Percentiles rank a stretch among this genome's conserved stretches.
Conservation (phyloP, 225 moss, liverwort and hornwort genomes). For the Polytrichum formosum region DNA sequence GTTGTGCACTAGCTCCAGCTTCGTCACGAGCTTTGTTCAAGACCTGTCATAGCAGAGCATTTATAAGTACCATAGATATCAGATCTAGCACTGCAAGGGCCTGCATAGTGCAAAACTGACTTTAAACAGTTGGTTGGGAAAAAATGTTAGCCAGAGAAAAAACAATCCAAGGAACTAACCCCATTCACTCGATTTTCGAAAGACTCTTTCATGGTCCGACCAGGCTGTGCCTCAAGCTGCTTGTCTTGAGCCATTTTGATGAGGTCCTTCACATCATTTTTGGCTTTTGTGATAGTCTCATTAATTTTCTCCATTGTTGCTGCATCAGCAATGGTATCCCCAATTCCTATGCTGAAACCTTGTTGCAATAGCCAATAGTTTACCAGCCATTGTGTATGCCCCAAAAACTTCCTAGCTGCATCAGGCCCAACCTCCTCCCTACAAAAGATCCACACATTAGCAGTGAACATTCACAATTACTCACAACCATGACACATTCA, state of each 20-base stretch:
- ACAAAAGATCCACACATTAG: constrained; percentile 9
- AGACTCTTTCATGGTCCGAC: constrained; percentile 91
- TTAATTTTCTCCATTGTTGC: constrained; percentile 99
- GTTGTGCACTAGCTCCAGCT: constrained; percentile 92
- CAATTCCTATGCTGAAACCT: constrained; percentile 98
- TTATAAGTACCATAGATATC: too few species aligned
- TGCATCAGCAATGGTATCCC: constrained; percentile 98
- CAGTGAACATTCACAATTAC: neutral
- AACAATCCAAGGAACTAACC: constrained; percentile 26
- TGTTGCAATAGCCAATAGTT: constrained; percentile 99
- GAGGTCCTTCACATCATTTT: constrained; percentile 94
- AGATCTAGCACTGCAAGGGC: too few species aligned
- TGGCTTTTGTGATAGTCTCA: constrained; percentile 93
- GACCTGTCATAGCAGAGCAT: constrained; percentile 29
- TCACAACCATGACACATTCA: too few species aligned
- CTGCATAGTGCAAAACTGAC: too few species aligned
- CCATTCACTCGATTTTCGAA: constrained; percentile 96
- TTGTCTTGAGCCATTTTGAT: constrained; percentile 97
- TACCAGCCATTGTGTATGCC: constrained; percentile 96
- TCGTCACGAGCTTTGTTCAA: constrained; percentile 99
- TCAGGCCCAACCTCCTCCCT: constrained; percentile 99
- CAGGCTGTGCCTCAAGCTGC: constrained; percentile 97
- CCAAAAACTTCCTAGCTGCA: constrained; percentile 95
- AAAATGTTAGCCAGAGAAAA: too few species aligned
- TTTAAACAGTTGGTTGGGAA: too few species aligned